Percentiles rank a stretch among this genome's conserved stretches.
phyloP scores from a whole-genome alignment of 345 rosid genomes.

The Boechera retrofracta region DNA sequence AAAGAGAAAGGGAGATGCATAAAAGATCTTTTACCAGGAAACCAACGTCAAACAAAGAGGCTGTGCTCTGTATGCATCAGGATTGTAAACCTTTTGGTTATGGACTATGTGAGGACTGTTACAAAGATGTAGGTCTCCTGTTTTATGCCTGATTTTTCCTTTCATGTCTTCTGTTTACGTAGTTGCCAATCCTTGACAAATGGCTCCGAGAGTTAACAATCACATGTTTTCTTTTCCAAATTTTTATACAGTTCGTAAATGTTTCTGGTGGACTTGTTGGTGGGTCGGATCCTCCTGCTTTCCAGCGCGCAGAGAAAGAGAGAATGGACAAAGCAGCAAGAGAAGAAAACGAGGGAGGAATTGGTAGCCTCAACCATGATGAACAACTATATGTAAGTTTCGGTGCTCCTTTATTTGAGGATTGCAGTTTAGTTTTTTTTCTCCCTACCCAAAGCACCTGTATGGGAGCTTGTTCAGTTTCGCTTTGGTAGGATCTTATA shows the following conservation, averaged over 20 bases:
- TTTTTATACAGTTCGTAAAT: constrained; percentile 56
- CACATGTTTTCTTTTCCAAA: neutral
- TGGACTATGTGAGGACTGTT: constrained; percentile 81
- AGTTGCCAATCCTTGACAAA: neutral
- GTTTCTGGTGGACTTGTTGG: constrained; percentile 85
- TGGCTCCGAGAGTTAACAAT: constrained; percentile 29
- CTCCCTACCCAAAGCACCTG: neutral
- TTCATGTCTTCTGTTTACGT: neutral
- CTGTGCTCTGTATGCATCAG: constrained; percentile 74
- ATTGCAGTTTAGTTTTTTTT: neutral
- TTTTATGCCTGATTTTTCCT: constrained; percentile 21
- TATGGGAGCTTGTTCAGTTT: constrained; percentile 2
- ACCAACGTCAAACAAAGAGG: constrained; percentile 42
- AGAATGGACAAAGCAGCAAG: constrained; percentile 56
- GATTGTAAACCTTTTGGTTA: constrained; percentile 52
- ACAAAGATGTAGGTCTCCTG: constrained; percentile 56
- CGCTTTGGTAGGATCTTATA: constrained; percentile 11
- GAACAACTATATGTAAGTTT: constrained; percentile 35
- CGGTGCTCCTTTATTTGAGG: constrained; percentile 1
- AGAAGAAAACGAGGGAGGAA: constrained; percentile 50
- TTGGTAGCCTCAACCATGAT: constrained; percentile 34
- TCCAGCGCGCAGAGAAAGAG: constrained; percentile 80
- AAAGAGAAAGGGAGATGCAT: constrained; percentile 58
- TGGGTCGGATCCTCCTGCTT: constrained; percentile 93
- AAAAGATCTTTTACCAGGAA: constrained; percentile 43